phyloP scores from a whole-genome alignment of 176 grass and related monocot genomes.

The sorghum (Sorghum bicolor) region DNA sequence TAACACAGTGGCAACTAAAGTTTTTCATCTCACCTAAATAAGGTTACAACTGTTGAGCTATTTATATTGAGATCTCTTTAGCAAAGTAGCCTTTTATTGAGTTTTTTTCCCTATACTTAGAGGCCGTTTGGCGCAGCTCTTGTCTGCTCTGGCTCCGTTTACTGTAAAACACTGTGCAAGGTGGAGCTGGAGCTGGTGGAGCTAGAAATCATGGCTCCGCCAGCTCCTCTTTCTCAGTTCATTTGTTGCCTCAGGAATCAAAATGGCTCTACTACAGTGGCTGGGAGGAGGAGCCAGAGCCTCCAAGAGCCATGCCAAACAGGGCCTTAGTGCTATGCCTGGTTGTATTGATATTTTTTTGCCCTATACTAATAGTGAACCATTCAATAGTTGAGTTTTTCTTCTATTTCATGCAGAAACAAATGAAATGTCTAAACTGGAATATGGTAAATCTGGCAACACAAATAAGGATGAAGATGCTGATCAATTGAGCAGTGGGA shows the following conservation, averaged over 20 bases:
- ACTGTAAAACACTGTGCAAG: not conserved
- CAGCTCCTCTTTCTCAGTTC: not conserved
- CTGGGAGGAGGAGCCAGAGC: not conserved
- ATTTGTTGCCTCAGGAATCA: not conserved
- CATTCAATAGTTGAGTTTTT: slow-evolving; percentile 1
- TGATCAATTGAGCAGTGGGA: slow-evolving; percentile 9
- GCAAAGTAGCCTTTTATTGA: not conserved
- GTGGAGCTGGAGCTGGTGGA: no score
- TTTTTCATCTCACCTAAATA: not conserved
- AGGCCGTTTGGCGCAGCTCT: not conserved
- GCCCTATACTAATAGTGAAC: not conserved
- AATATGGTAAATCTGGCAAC: slow-evolving; percentile 14
- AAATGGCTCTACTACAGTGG: not conserved
- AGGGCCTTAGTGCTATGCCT: not conserved
- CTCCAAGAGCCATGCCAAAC: not conserved
- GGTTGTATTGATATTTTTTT: not conserved
- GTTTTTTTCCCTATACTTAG: not conserved
- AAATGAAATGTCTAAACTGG: slow-evolving; percentile 17
- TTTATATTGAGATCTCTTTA: not conserved
- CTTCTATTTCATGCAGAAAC: slow-evolving; percentile 22
- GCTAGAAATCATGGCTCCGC: not conserved
- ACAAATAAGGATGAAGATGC: not conserved
- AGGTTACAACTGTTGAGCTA: not conserved
- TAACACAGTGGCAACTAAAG: not conserved
- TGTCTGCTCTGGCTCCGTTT: not conserved